Evolutionary conservation across 164 flowering plant species (phyloP).

Genomic region (Dillenia suffruticosa): DNA sequence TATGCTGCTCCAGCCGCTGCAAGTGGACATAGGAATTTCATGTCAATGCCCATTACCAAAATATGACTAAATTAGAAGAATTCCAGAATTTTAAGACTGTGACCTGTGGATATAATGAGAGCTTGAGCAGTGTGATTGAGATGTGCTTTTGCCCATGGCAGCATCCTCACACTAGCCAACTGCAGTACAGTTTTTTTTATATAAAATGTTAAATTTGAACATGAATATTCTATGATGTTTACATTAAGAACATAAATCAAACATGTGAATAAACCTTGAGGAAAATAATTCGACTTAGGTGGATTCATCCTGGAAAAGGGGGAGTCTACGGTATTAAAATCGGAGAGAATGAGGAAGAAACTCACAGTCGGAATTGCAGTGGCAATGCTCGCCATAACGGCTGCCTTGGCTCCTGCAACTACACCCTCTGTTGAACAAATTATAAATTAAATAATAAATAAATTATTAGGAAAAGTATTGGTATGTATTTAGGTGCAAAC

Average conservation of each 20-base stretch:
- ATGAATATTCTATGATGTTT: no score
- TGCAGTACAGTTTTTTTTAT: slow-evolving; percentile 19
- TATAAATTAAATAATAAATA: no score
- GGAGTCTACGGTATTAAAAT: not conserved
- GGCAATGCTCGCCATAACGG: slow-evolving; percentile 67
- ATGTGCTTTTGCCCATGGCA: slow-evolving; percentile 90
- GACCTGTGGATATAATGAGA: slow-evolving; percentile 86
- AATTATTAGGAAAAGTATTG: no score
- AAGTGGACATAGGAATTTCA: not conserved
- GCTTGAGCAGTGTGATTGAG: slow-evolving; percentile 92
- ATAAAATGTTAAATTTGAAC: no score
- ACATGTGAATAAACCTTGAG: no score
- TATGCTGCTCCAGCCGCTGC: slow-evolving; percentile 88
- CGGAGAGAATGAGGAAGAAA: not conserved
- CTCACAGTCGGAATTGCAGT: slow-evolving; percentile 87
- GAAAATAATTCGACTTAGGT: no score
- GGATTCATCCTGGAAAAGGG: no score
- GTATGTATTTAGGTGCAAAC: no score
- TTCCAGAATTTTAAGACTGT: not conserved
- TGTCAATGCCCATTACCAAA: not conserved
- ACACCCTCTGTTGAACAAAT: slow-evolving; percentile 52
- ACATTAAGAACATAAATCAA: no score
- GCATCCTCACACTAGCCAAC: slow-evolving; percentile 78
- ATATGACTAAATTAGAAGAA: not conserved
- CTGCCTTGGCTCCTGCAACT: slow-evolving; percentile 84